Evolutionary conservation across 331 rosid species (phyloP).

Genomic region (Quercus tomentella): DNA sequence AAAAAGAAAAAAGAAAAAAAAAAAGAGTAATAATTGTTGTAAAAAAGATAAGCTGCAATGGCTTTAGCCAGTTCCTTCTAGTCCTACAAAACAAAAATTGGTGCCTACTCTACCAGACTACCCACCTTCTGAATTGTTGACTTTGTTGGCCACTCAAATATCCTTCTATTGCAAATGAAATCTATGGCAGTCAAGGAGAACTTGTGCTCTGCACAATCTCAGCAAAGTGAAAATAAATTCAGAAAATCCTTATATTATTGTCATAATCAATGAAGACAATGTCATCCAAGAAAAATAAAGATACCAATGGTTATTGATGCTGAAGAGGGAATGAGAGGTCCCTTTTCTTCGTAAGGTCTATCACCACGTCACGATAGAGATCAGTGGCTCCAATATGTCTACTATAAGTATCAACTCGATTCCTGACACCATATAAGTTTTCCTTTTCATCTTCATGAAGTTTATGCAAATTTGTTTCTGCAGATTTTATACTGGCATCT

Average conservation of each 20-base stretch:
- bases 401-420: constrained; percentile 19
- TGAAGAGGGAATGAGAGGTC: not conserved
- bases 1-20: too few species aligned
- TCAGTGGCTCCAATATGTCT: constrained; percentile 14
- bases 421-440: constrained; percentile 7
- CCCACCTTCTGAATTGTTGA: not conserved
- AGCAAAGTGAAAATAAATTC: not conserved
- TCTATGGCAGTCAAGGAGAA: not conserved
- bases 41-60: not conserved
- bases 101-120: not conserved
- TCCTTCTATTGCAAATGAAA: not conserved
- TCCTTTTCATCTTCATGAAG: constrained; percentile 13
- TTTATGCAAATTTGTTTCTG: not conserved
- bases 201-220: not conserved
- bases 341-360: not conserved
- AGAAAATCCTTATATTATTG: not conserved
- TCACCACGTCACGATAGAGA: constrained; percentile 1
- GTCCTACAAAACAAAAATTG: too few species aligned
- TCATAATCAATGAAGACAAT: too few species aligned
- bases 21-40: not conserved
- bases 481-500: not conserved
- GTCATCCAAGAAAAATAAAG: not conserved
- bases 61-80: not conserved
- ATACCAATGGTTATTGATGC: not conserved
- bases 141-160: not conserved